Base-by-base conservation (phyloP, 768 basidiomycete genomes). In the Podaxis sp. region DNA sequence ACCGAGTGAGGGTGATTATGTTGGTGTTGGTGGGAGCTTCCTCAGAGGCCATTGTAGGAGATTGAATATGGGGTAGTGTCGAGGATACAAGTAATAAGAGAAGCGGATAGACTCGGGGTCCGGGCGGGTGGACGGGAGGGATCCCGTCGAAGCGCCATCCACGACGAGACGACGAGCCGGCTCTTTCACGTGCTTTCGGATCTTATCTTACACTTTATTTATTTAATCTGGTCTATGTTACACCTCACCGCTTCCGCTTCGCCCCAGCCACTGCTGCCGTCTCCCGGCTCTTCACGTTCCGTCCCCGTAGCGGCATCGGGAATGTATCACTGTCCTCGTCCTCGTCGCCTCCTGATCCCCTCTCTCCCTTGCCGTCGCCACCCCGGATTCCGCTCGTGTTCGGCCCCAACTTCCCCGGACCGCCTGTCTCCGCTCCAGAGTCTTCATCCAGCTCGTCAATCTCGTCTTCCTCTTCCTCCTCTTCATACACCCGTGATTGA, bases 1-100 rank as follows among this genome's bases (percentile, higher is more conserved):
- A 94, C 93, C 95, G 85, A 65, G 95, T 97, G 71, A 97, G 85
- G 54, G 95, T 97, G 77, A 96, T 91, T 68, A 97, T 80, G 73
- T 97, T 94, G 48, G 90, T 91, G 78, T 80, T 88, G 33, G 33
- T 33, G 65, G 92, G 92, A 61, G 82, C 73, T 68, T 93, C 88
- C 71, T 90, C 87, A 70, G 84, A 69, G 51, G 79, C 67, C 79
- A 84, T 82, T 64, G 65, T 58, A 54, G 50, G 24, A 52, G 66
- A 62, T 7, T 33, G 33, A 33, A 33, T 33, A 33, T 8, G 30
- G 67, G 67, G 70, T 69, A 67, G 64, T 64, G 48, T 58, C 54
- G 65, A 41, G 37, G 58, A 60, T 61, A 50, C 38, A 52, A 22
- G 24, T 33, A 33, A 33, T 10, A 58, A 49, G 65, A 61, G 61